Conservation (phyloP, 176 grass and related monocot species). For the Cenchrus fungigraminus region DNA sequence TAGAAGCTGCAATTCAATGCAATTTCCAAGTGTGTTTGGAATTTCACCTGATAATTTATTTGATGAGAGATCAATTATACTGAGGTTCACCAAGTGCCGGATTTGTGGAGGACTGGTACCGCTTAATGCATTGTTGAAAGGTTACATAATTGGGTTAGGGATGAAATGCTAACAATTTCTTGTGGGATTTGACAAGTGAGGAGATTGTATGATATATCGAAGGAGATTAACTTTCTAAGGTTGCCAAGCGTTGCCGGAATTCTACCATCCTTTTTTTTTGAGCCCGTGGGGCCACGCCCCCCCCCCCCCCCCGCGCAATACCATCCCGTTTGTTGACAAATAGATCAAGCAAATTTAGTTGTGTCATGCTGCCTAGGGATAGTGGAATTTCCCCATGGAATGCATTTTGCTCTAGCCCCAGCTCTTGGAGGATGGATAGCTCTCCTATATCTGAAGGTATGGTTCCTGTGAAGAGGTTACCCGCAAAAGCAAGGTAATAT, state of each 20-base stretch:
- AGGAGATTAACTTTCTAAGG: background rate
- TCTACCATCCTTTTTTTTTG: background rate
- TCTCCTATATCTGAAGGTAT: background rate
- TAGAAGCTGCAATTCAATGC: background rate
- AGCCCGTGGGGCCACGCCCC: too few species aligned
- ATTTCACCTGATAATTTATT: constrained; percentile 9
- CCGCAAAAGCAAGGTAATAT: background rate
- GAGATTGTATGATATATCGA: constrained; percentile 7
- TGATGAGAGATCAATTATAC: background rate
- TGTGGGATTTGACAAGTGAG: background rate
- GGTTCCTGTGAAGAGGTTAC: background rate
- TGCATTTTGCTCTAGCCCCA: background rate
- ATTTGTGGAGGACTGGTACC: background rate
- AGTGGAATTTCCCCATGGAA: background rate
- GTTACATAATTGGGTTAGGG: background rate
- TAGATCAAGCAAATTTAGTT: background rate
- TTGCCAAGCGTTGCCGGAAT: background rate
- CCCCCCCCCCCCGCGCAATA: too few species aligned
- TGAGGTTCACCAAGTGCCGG: background rate
- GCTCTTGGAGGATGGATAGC: background rate
- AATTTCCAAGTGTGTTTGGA: background rate
- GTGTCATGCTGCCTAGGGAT: background rate
- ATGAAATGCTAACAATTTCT: background rate
- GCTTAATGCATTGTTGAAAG: background rate
- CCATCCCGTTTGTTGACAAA: background rate